Conservation (phyloP, 805 yeast species). For the Starmera dryadoides region DNA sequence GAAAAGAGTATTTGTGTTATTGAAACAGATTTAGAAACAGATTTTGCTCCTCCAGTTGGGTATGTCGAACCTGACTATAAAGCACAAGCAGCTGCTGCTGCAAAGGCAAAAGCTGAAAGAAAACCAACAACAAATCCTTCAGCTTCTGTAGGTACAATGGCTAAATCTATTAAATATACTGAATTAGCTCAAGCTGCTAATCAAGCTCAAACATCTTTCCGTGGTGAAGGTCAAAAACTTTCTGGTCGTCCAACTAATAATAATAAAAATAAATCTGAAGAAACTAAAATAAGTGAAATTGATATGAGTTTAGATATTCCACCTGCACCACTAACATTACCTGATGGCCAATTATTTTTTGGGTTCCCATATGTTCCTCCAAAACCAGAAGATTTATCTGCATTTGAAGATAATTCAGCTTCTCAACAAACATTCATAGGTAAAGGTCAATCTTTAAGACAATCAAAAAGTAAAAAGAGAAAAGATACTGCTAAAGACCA, state of each 20-base stretch:
- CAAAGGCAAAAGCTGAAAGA: conserved; percentile 15
- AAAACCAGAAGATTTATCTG: conserved; percentile 27
- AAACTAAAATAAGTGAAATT: conserved; percentile 23
- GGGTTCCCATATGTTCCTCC: conserved; percentile 73
- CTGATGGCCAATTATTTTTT: conserved; percentile 84
- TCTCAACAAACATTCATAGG: conserved; percentile 40
- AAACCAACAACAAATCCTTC: conserved; percentile 14
- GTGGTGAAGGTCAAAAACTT: conserved; percentile 63
- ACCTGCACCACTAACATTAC: conserved; percentile 66
- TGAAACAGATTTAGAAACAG: conserved; percentile 94
- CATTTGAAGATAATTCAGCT: conserved; percentile 16
- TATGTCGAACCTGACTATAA: conserved; percentile 83
- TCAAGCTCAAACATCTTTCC: conserved; percentile 27
- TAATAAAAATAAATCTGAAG: conserved; percentile 1
- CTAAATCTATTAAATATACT: conserved; percentile 60
- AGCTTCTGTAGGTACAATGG: conserved; percentile 66
- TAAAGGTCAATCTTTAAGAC: conserved; percentile 69
- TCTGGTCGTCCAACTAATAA: conserved; percentile 46
- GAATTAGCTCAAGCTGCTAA: conserved; percentile 41
- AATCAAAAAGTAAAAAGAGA: conserved; percentile 57
- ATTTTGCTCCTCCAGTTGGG: conserved; percentile 98
- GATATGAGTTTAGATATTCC: conserved; percentile 49
- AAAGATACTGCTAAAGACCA: conserved; percentile 48
- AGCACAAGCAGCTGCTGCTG: conserved; percentile 3
- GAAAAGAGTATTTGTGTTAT: conserved; percentile 81